phyloP scores from a whole-genome alignment of 768 basidiomycete species.

The Scleroderma bovista region DNA sequence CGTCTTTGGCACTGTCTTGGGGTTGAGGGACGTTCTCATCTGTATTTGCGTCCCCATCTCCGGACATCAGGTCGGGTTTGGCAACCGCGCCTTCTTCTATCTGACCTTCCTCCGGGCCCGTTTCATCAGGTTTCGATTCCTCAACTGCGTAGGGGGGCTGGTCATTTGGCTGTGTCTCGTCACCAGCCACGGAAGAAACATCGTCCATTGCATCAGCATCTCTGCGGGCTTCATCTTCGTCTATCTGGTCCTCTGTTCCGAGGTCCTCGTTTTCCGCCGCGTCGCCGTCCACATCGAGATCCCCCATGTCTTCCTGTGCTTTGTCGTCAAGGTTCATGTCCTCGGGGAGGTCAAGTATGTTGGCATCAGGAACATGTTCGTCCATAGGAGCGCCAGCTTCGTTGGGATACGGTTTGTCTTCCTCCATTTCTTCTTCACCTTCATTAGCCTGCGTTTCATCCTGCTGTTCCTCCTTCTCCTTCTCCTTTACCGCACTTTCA shows the following conservation, averaged over 20 bases:
- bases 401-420: slow-evolving; percentile 10
- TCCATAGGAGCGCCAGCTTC: slow-evolving; percentile 26
- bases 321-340: slow-evolving; percentile 59
- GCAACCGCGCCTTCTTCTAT: slow-evolving; percentile 27
- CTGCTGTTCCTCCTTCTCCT: slow-evolving; percentile 23
- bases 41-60: slow-evolving; percentile 18
- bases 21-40: slow-evolving; percentile 13
- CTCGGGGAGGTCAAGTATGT: slow-evolving; percentile 87
- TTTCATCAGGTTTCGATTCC: slow-evolving; percentile 10
- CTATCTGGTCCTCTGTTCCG: slow-evolving; percentile 19
- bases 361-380: slow-evolving; percentile 60
- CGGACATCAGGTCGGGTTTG: slow-evolving; percentile 32
- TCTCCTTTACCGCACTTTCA: slow-evolving; percentile 25
- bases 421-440: no score
- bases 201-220: slow-evolving; percentile 14
- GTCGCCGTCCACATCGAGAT: slow-evolving; percentile 31
- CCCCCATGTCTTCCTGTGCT: slow-evolving; percentile 27
- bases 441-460: slow-evolving; percentile 13
- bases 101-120: slow-evolving; percentile 23
- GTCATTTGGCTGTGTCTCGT: slow-evolving; percentile 20
- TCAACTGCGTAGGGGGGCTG: slow-evolving; percentile 14
- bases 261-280: slow-evolving; percentile 28
- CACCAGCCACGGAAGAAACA: slow-evolving; percentile 7
- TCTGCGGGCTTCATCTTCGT: slow-evolving; percentile 16
- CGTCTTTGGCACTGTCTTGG: slow-evolving; percentile 15